Evolutionary conservation across 192 early-diverging fungal genomes (phyloP).

Genomic region (Lobosporangium transversale): DNA sequence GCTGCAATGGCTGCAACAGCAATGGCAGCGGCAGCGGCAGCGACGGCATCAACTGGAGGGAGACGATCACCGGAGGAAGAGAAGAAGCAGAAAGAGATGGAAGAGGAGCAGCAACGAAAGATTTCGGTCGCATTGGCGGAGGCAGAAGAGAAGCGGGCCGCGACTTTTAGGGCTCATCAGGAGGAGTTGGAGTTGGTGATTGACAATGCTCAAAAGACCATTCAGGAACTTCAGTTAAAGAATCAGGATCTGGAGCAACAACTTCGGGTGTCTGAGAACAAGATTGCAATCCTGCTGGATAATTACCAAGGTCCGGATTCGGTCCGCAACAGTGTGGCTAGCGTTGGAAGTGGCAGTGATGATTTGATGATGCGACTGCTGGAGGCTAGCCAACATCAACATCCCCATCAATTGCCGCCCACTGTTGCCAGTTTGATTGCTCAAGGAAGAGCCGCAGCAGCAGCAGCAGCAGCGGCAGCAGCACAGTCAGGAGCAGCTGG

Average conservation of each 20-base stretch:
- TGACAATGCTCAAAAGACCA: conserved; percentile 35
- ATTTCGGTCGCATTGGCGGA: neutral
- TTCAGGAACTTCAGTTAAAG: conserved; percentile 19
- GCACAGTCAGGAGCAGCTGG: too few species aligned
- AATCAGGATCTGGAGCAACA: conserved; percentile 38
- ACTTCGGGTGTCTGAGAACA: conserved; percentile 34
- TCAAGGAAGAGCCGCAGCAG: too few species aligned
- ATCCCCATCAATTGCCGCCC: neutral
- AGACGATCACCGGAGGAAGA: too few species aligned
- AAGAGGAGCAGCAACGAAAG: neutral
- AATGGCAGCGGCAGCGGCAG: too few species aligned
- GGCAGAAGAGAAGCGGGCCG: conserved; percentile 17
- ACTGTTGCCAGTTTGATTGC: neutral
- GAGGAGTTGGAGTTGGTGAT: conserved; percentile 39
- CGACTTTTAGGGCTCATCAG: conserved; percentile 22
- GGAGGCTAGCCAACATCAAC: conserved; percentile 27
- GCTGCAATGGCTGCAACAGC: neutral
- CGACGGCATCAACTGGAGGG: neutral
- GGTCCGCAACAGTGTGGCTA: conserved; percentile 46
- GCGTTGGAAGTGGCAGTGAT: conserved; percentile 25
- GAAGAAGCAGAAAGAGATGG: neutral
- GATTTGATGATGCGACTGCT: conserved; percentile 39
- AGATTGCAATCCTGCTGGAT: conserved; percentile 47
- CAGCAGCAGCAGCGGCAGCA: too few species aligned
- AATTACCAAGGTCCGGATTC: conserved; percentile 48